Base-by-base conservation (phyloP, 768 basidiomycete species). In the Phylloporus sp. region DNA sequence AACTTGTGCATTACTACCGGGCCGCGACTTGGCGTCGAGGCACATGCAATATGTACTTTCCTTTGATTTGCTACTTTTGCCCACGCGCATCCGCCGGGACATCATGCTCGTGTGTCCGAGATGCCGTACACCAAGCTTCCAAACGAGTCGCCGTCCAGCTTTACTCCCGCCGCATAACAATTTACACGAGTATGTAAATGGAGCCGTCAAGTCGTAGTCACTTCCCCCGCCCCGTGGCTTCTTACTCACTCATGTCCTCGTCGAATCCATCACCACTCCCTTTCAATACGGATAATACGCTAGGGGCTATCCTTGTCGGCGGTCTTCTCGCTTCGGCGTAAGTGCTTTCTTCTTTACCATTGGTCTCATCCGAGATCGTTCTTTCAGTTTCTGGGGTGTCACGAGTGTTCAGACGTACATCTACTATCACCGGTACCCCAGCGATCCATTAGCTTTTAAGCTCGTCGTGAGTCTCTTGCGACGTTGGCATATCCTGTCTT, bases 261-360 rank as follows among this genome's bases (percentile, higher is more conserved):
- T 36, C 40, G 9, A 14, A 9, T 33, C 37, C 46, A 21, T 22
- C 40, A 18, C 17, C 36, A n/a, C 36, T 56, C 9, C 49, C 55
- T 24, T 71, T 77, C 31, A 71, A 75, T 51, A 41, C 50, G 14
- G 41, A 61, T 22, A 73, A 74, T 45, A 80, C 75, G 0, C 67
- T 83, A 3, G 82, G 81, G 8, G 72, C 81, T 22, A 60, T 81
- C 29, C 65, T 82, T 20, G 46, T 81, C 5, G 80, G 80, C 6
- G 75, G 76, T 5, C 66, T 82, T 40, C 53, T 74, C 22, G 76
- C 78, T 13, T 71, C 77, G 59, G 73, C 74, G 81, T 81, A 55
- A 46, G 76, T 63, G 13, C 11, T 3, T 46, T 20, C 41, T 44
- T 34, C 4, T 14, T 44, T 21, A 28, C 22, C 24, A 15, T 5